Evolutionary conservation across 805 yeast species (phyloP), one percentile per base, ranked within the genome.

Genomic region (Spathaspora gorwiae): DNA sequence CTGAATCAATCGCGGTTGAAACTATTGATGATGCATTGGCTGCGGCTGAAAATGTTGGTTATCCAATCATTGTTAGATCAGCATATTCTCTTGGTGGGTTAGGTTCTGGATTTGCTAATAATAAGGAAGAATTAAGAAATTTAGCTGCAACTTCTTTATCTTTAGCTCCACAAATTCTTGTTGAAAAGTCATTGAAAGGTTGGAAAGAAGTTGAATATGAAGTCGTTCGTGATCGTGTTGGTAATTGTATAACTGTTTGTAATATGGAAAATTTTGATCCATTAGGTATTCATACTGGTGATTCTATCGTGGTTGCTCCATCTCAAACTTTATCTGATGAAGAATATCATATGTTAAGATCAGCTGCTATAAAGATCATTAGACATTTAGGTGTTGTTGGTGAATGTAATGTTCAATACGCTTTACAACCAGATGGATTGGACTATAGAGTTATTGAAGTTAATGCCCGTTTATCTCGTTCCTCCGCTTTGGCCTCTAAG

Each of bases 241-340:
- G 85, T 55, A 92, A 92, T 79, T 92, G 99, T 79, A 92, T 92
- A 65, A 92, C 99, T 37, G 99, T 92, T 44, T 92, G 99, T 78
- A 92, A 92, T 71, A 92, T 92, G 99, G 99, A 92, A 73, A 92
- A 92, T 75, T 92, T 92, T 57, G 99, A 92, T 70, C 99, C 99
- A 37, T 80, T 92, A 56, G 99, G 99, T 57, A 86, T 92, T 59
- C 99, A 92, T 72, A 92, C 99, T 46, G 99, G 99, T 74, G 99
- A 92, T 68, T 94, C 99, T 36, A 94, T 92, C 59, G 99, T 92
- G 41, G 97, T 94, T 61, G 99, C 99, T 45, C 99, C 99, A 41
- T 90, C 97, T 37, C 99, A 92, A 72, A 92, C 99, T 35, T 74
- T 92, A 59, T 86, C 96, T 34, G 99, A 92, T 68, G 96, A 90